phyloP scores from a whole-genome alignment of 495 filamentous ascomycete genomes.

The Sordaria brevicollis region DNA sequence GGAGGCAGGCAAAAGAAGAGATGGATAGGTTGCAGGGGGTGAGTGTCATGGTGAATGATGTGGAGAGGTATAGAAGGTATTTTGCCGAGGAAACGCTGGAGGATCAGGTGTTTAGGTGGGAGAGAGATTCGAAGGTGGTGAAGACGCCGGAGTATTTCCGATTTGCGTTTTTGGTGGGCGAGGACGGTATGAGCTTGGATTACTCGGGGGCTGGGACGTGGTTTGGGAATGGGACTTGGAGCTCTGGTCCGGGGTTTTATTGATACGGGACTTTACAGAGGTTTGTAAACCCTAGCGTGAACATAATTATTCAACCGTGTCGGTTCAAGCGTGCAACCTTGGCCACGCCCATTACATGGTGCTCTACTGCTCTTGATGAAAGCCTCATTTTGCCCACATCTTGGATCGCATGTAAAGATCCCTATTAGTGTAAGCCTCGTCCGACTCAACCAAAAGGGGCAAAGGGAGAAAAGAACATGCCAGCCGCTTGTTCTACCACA shows the following conservation, averaged over 20 bases:
- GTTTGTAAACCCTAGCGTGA: background rate
- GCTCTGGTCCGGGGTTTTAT: constrained; percentile 13
- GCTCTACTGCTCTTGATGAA: background rate
- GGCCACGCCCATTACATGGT: background rate
- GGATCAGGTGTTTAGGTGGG: constrained; percentile 13
- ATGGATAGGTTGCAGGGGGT: constrained; percentile 6
- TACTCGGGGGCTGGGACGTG: constrained; percentile 16
- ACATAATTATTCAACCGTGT: too few species aligned
- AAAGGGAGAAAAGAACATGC: background rate
- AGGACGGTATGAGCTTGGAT: constrained; percentile 8
- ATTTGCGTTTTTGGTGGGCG: constrained; percentile 9
- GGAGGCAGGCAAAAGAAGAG: background rate
- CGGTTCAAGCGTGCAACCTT: background rate
- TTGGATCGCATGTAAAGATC: background rate
- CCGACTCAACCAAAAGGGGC: background rate
- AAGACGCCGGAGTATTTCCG: constrained; percentile 14
- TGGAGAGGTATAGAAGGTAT: constrained; percentile 17
- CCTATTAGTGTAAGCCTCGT: background rate
- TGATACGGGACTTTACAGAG: background rate
- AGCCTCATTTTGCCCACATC: background rate
- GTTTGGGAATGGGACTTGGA: constrained; percentile 20
- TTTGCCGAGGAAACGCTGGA: constrained; percentile 9
- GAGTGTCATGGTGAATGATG: constrained; percentile 20
- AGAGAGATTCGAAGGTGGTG: constrained; percentile 1
- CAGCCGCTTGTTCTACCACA: background rate